These are phyloP conservation scores for Myxozyma neotropica DNA, from an alignment of 805 yeast species.

Conservation along the genomic window DNA sequence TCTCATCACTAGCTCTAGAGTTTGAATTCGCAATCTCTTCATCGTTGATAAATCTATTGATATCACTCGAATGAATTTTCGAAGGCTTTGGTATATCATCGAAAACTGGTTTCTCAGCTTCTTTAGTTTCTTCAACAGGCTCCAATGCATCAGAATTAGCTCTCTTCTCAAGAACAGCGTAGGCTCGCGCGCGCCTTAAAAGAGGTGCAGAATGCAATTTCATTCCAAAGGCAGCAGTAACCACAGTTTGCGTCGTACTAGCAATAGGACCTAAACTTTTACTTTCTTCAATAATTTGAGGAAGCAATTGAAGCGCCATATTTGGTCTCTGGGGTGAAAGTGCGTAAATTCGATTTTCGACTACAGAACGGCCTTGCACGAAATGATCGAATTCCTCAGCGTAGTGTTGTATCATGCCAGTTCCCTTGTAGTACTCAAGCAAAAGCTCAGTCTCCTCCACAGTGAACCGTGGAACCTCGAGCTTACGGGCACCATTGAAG, in stretches of 20 bases:
- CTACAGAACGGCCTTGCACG: conserved; percentile 4
- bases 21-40: background rate
- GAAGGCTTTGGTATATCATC: too few relatives aligned
- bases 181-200: conserved; percentile 2
- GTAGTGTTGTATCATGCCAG: conserved; percentile 14
- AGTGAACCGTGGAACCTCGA: conserved; percentile 16
- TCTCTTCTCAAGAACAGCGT: background rate
- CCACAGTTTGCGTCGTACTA: background rate
- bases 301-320: conserved; percentile 1
- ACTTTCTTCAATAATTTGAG: conserved; percentile 2
- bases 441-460: conserved; percentile 20
- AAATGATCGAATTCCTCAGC: conserved; percentile 1
- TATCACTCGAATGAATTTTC: background rate
- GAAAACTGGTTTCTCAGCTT: too few relatives aligned
- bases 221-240: background rate
- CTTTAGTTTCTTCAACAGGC: too few relatives aligned
- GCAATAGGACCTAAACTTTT: conserved; percentile 1
- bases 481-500: background rate
- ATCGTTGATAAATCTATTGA: background rate
- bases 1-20: background rate
- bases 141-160: background rate
- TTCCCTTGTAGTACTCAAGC: conserved; percentile 21
- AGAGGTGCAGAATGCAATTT: conserved; percentile 13
- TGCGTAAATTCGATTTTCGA: conserved; percentile 18
- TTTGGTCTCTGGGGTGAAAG: conserved; percentile 3